Conservation (phyloP, 345 rosid genomes). For the Cardamine occulta region DNA sequence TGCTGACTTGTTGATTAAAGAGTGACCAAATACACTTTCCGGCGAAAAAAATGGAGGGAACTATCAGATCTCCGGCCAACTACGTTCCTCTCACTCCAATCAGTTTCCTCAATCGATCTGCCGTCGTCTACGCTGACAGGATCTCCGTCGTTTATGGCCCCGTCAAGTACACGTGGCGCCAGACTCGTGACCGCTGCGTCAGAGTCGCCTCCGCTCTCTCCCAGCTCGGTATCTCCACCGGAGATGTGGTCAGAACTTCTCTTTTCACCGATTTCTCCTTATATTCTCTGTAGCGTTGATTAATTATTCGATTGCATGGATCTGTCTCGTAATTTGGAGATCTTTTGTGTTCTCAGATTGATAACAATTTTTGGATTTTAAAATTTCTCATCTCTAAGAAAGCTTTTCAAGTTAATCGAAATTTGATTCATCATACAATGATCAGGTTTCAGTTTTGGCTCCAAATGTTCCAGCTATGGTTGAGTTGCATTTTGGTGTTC, state of each 20-base stretch:
- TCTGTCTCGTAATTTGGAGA: background rate
- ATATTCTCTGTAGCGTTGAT: background rate
- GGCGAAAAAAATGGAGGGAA: slow-evolving; percentile 46
- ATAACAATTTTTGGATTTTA: background rate
- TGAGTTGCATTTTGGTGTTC: slow-evolving; percentile 86
- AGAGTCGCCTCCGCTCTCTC: slow-evolving; percentile 66
- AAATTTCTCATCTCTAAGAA: background rate
- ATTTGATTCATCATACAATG: background rate
- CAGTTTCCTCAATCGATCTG: slow-evolving; percentile 63
- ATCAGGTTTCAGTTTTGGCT: slow-evolving; percentile 68
- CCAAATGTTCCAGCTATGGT: slow-evolving; percentile 80
- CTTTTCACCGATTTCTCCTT: background rate
- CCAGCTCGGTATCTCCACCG: slow-evolving; percentile 47
- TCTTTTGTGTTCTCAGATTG: background rate
- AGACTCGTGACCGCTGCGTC: slow-evolving; percentile 64
- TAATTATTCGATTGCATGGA: background rate
- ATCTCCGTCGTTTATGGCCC: slow-evolving; percentile 59
- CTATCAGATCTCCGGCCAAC: slow-evolving; percentile 54
- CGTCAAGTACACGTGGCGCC: slow-evolving; percentile 58
- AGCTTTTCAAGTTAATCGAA: background rate
- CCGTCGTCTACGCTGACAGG: slow-evolving; percentile 52
- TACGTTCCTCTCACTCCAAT: slow-evolving; percentile 66
- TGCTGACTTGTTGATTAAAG: background rate
- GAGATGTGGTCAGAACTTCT: slow-evolving; percentile 57
- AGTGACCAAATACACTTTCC: background rate